Evolutionary conservation across 2,329 filamentous ascomycete species (phyloP), one percentile per base, ranked within the genome.

Genomic region (Penicillium brevicompactum): DNA sequence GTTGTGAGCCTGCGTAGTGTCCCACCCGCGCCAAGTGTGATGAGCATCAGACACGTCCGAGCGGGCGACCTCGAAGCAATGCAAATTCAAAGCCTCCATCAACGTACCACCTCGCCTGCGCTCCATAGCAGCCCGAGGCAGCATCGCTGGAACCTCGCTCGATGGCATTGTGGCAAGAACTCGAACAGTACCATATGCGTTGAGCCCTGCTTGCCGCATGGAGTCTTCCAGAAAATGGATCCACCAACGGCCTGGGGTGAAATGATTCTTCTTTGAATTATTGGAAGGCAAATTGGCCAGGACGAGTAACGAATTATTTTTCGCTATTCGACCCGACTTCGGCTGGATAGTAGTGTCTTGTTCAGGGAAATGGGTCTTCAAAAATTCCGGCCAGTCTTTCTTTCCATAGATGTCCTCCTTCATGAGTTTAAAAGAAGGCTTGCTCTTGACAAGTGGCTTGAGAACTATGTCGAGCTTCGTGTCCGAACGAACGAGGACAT

Each of bases 171-270:
- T 92, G 38, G 92, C 69, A 1, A 97, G 80, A 78, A 93, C 87
- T 46, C 92, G 86, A 3, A 96, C 87, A 16, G 87, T 82, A 3
- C 93, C 93, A 68, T 91, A 92, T 27, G 80, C 78, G 64, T 96
- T 88, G 63, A 95, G 84, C 0, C 88, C 78, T 0, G 78, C 73
- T 47, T 84, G 79, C 2, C 79, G 76, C 57, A 84, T 80, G 51
- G 89, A 83, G 48, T 82, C 42, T 74, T 76, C 62, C 87, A 77
- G 65, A 48, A 70, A 88, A 77, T 54, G 76, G 72, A 48, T 80
- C 80, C 56, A 89, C 70, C 62, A 85, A 86, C 31, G 83, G 72
- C 67, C 87, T 84, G 24, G 69, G 70, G 27, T 74, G 50, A 47
- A 76, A 65, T 75, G 75, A 61, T 80, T 87, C 5, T 67, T 65